These are phyloP conservation scores for Quercus dentata DNA, from an alignment of 306 rosid genomes.

Conservation along the genomic window DNA sequence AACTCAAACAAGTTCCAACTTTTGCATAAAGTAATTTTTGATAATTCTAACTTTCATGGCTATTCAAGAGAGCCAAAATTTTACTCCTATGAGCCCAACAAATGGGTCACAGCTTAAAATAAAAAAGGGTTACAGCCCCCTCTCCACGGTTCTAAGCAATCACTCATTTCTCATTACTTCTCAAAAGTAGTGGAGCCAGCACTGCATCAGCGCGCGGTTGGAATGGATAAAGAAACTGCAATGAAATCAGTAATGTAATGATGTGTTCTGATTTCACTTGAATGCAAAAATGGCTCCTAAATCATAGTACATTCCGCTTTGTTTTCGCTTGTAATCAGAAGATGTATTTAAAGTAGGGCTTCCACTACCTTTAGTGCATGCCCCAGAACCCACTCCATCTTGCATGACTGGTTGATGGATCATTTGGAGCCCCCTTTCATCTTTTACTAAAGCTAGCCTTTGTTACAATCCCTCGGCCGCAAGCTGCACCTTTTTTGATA, in stretches of 20 bases:
- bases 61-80: background rate
- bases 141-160: background rate
- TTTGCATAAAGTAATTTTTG: background rate
- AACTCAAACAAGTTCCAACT: too few relatives aligned
- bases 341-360: constrained; percentile 43
- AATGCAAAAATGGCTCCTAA: constrained; percentile 90
- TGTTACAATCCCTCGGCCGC: constrained; percentile 15
- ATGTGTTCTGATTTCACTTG: constrained; percentile 32
- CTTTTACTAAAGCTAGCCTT: constrained; percentile 67
- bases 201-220: background rate
- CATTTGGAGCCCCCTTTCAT: constrained; percentile 46
- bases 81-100: background rate
- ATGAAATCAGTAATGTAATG: background rate
- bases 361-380: constrained; percentile 44
- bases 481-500: too few relatives aligned
- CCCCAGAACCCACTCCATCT: constrained; percentile 70
- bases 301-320: constrained; percentile 51
- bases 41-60: background rate
- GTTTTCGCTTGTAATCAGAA: constrained; percentile 56
- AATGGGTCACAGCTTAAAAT: background rate
- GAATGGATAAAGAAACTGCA: background rate
- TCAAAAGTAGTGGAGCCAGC: background rate
- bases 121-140: background rate
- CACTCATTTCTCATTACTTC: background rate
- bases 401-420: constrained; percentile 64